phyloP scores from a whole-genome alignment of 352 stramenopile genomes.

The Thraustochytrium striatum region DNA sequence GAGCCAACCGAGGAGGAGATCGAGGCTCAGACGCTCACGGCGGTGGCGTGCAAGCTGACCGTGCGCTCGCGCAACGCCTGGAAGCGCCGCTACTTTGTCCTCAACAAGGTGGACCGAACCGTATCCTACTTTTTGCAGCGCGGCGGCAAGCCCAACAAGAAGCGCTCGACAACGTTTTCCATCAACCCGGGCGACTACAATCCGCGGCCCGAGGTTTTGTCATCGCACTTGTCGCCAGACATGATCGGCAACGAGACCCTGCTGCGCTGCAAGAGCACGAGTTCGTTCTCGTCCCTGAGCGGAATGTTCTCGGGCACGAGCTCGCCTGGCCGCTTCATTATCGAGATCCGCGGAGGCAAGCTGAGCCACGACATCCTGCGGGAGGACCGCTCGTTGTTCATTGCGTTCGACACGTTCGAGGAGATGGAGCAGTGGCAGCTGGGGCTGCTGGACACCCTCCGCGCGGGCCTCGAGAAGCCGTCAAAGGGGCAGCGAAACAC shows the following conservation, averaged over 20 bases:
- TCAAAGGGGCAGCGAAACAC: neutral
- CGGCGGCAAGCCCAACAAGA: neutral
- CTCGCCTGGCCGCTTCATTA: neutral
- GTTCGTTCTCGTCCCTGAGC: too few relatives aligned
- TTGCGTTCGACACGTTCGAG: slow-evolving; percentile 28
- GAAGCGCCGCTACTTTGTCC: slow-evolving; percentile 39
- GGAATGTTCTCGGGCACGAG: neutral
- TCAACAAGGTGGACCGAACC: neutral
- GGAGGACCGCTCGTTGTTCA: neutral
- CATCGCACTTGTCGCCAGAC: neutral
- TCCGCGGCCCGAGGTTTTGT: neutral
- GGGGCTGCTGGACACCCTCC: neutral
- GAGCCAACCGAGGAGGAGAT: neutral
- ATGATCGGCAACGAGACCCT: slow-evolving; percentile 1
- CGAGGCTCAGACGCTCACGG: neutral
- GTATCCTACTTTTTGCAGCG: neutral
- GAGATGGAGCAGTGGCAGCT: slow-evolving; percentile 18
- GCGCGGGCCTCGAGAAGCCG: neutral
- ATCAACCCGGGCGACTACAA: slow-evolving; percentile 1
- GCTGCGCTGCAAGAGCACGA: too few relatives aligned
- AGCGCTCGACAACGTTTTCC: neutral
- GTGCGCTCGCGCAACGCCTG: neutral
- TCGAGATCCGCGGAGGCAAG: neutral
- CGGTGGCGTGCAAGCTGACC: neutral
- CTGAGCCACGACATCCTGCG: neutral